Base-by-base conservation (phyloP, 1,284 basidiomycete genomes). In the Tilletia caries region DNA sequence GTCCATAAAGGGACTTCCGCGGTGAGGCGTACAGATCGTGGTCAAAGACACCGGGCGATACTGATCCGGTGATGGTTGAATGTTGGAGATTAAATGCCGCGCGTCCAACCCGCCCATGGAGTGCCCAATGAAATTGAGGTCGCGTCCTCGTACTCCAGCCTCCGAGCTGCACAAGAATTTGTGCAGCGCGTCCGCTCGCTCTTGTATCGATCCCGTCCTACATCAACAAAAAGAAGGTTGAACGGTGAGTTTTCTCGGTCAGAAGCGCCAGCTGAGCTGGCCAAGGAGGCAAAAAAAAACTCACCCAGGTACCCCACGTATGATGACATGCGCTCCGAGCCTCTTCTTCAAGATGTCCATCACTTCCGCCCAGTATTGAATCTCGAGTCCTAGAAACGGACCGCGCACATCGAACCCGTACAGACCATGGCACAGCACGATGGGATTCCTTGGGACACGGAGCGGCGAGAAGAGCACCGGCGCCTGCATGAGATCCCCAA, bases 1-100 rank as follows among this genome's bases (percentile, higher is more conserved):
- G 84, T 98, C 94, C 96, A 98, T 98, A 84, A 98, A 98, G 0
- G 95, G 94, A 76, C 92, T 94, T 32, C 95, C 95, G 32, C 92
- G 88, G 84, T 99, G 96, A 20, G 96, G 96, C 0, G 96, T 98
- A 60, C 90, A 91, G 73, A 99, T 88, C 20, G 91, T 92, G 0
- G 92, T 98, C 71, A 98, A 85, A 6, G 92, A 94, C 48, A 93
- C 85, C 0, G 96, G 95, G 0, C 86, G 87, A 84, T 98, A 98
- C 67, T 91, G 89, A 20, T 85, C 87, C 15, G 73, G 71, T 5
- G 64, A 71, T 0, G 95, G 94, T 73, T 88, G 88, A 78, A 95
- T 87, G 81, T 92, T 90, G 1, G 92, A 89, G 69, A 98, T 93
- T 20, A 98, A 86, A 82, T 97, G 89, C 65, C 95, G 88, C 18